Evolutionary conservation across 2,329 filamentous ascomycete genomes (phyloP).

Genomic region (Neocatenulostroma microsporum): DNA sequence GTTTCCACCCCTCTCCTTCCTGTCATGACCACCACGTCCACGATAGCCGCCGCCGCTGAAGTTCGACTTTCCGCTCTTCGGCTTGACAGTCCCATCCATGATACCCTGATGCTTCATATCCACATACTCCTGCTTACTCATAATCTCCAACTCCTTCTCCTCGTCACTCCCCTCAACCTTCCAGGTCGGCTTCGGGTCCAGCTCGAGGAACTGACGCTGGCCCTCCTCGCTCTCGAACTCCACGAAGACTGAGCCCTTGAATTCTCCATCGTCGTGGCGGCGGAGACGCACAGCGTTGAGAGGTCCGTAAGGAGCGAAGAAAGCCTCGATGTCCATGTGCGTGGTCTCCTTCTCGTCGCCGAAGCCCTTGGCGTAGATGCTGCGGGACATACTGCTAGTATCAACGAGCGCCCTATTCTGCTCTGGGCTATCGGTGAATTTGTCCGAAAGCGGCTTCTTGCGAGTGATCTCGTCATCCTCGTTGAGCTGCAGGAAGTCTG

Average conservation of each 20-base stretch:
- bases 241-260: conserved; percentile 96
- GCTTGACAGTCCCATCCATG: conserved; percentile 34
- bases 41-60: conserved; percentile 20
- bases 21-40: conserved; percentile 18
- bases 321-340: conserved; percentile 89
- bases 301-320: conserved; percentile 74
- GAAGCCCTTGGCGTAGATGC: conserved; percentile 91
- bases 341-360: conserved; percentile 73
- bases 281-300: conserved; percentile 81
- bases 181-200: conserved; percentile 77
- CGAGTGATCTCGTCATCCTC: conserved; percentile 69
- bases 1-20: conserved; percentile 5
- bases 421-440: conserved; percentile 47
- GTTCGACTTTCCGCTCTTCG: too few relatives aligned
- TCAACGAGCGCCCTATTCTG: conserved; percentile 48
- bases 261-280: conserved; percentile 60
- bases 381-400: conserved; percentile 61
- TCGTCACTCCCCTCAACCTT: conserved; percentile 38
- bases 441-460: conserved; percentile 57
- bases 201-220: conserved; percentile 68
- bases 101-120: conserved; percentile 41
- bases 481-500: conserved; percentile 62
- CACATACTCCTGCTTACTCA: conserved; percentile 82
- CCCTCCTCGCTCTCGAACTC: conserved; percentile 77
- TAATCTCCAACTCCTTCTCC: conserved; percentile 68